These are phyloP conservation scores for Mycena belliarum DNA, from an alignment of 768 basidiomycete genomes.

Conservation along the genomic window DNA sequence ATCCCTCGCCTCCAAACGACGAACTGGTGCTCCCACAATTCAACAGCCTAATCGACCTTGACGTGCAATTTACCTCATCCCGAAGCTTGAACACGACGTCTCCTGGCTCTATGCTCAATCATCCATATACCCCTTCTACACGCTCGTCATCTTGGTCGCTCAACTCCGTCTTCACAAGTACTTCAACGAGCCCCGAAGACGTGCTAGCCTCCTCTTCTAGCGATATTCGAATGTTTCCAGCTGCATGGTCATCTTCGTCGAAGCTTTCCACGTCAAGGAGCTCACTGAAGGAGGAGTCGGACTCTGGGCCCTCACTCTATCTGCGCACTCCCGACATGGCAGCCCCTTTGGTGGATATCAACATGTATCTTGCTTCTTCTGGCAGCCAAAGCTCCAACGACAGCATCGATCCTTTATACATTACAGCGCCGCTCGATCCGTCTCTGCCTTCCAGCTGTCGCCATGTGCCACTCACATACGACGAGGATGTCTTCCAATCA, in stretches of 20 bases:
- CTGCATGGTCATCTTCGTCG: conserved; percentile 5
- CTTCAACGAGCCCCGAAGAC: background rate
- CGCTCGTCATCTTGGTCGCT: conserved; percentile 14
- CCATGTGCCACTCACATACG: background rate
- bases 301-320: background rate
- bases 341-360: background rate
- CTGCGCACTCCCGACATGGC: background rate
- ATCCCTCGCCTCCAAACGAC: background rate
- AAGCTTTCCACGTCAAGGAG: background rate
- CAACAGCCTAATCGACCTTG: conserved; percentile 15
- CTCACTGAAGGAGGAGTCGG: background rate
- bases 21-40: background rate
- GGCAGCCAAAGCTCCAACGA: background rate
- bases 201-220: background rate
- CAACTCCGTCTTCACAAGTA: background rate
- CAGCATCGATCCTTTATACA: conserved; percentile 7
- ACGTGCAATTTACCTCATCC: conserved; percentile 12
- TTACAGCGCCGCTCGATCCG: conserved; percentile 5
- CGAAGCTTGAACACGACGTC: conserved; percentile 2
- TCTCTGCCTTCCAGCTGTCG: background rate
- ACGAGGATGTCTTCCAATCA: conserved; percentile 3
- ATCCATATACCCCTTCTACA: conserved; percentile 1
- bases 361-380: background rate
- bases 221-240: background rate
- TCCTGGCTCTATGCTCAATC: background rate